Percentiles rank a stretch among this genome's conserved stretches.
phyloP scores from a whole-genome alignment of 768 basidiomycete genomes.

The Hypholoma sublateritium region DNA sequence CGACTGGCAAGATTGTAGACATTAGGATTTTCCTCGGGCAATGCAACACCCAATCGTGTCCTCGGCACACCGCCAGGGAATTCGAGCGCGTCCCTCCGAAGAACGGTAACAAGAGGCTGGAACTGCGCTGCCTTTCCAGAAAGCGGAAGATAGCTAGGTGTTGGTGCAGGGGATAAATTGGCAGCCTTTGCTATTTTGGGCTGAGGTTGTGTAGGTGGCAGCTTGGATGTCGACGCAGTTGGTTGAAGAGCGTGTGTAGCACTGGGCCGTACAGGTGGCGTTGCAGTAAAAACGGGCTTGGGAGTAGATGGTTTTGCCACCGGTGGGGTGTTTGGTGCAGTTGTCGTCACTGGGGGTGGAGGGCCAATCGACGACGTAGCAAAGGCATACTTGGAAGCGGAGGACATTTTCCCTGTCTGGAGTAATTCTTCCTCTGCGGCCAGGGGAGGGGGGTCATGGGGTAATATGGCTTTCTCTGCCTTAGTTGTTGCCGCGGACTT shows the following conservation, averaged over 20 bases:
- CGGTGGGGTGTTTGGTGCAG: too few relatives aligned
- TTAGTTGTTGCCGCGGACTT: neutral
- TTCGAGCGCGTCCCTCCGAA: neutral
- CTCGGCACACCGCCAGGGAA: neutral
- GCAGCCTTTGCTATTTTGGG: neutral
- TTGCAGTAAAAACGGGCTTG: too few relatives aligned
- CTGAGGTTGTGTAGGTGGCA: too few relatives aligned
- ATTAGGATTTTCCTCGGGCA: neutral
- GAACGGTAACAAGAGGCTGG: neutral
- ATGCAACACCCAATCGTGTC: neutral
- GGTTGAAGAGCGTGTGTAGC: too few relatives aligned
- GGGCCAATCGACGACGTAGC: neutral
- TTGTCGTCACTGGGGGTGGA: neutral
- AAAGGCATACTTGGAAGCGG: too few relatives aligned
- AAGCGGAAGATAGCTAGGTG: neutral
- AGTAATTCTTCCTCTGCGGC: neutral
- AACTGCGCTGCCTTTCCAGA: neutral
- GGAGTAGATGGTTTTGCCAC: too few relatives aligned
- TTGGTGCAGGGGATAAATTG: neutral
- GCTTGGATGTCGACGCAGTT: too few relatives aligned
- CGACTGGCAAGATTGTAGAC: neutral
- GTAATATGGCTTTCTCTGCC: neutral
- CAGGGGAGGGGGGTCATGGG: neutral
- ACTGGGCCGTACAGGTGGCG: too few relatives aligned
- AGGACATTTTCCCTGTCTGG: neutral